Conservation (phyloP, 1,284 basidiomycete genomes). For the Irpex rosettiformis region DNA sequence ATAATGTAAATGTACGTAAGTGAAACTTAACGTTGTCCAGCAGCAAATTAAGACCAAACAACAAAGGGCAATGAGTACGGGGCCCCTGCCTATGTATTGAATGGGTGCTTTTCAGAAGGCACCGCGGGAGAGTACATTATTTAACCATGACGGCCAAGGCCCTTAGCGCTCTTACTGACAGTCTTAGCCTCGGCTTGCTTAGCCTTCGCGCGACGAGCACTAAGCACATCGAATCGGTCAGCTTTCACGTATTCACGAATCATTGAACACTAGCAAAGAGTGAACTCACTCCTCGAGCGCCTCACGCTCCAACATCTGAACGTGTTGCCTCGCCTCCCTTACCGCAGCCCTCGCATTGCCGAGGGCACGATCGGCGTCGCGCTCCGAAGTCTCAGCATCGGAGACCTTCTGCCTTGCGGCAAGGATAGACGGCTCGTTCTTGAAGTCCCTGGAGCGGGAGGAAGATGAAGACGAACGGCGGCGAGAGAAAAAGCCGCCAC, state of each 20-base stretch:
- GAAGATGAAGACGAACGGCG: slow-evolving; percentile 25
- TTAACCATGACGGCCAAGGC: slow-evolving; percentile 54
- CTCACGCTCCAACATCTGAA: slow-evolving; percentile 49
- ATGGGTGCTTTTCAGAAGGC: no score
- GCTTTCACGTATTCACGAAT: no score
- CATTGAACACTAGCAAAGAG: neutral
- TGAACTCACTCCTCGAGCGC: slow-evolving; percentile 52
- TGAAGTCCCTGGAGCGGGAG: slow-evolving; percentile 8
- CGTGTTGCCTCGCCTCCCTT: slow-evolving; percentile 49
- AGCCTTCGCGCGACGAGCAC: slow-evolving; percentile 49
- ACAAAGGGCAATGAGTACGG: no score
- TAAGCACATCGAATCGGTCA: slow-evolving; percentile 23
- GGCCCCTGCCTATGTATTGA: no score
- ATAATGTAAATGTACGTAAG: no score
- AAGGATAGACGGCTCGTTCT: slow-evolving; percentile 48
- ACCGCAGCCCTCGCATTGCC: slow-evolving; percentile 42
- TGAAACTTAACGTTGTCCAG: no score
- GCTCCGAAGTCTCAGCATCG: slow-evolving; percentile 53
- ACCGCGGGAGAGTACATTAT: no score
- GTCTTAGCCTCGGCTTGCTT: slow-evolving; percentile 57
- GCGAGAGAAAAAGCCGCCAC: slow-evolving; percentile 26
- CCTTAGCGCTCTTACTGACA: slow-evolving; percentile 50
- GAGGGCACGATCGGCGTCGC: slow-evolving; percentile 52
- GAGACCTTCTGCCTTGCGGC: slow-evolving; percentile 50
- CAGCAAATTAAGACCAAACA: no score